Evolutionary conservation across 805 yeast species (phyloP).

Genomic region (Kuraishia capsulata): DNA sequence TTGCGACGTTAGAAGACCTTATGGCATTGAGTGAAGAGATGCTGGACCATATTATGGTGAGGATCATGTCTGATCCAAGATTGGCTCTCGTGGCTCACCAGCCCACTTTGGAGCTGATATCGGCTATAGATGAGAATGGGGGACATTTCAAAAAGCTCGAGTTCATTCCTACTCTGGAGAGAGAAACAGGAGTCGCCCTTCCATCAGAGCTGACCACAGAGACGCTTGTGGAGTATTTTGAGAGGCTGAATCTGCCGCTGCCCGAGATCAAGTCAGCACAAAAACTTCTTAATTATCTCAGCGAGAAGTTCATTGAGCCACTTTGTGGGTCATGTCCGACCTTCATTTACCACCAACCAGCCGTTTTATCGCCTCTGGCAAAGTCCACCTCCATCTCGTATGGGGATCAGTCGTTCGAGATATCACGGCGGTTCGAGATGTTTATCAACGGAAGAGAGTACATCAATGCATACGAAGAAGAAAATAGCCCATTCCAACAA

Average conservation of each 20-base stretch:
- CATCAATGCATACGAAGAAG: slow-evolving; percentile 94
- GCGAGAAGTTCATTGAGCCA: slow-evolving; percentile 57
- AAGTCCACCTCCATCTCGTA: slow-evolving; percentile 40
- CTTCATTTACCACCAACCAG: slow-evolving; percentile 76
- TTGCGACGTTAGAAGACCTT: slow-evolving; percentile 54
- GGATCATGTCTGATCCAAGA: slow-evolving; percentile 5
- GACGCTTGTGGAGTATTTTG: slow-evolving; percentile 30
- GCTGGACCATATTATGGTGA: not conserved
- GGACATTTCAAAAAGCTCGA: slow-evolving; percentile 39
- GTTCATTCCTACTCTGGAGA: slow-evolving; percentile 57
- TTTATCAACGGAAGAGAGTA: slow-evolving; percentile 75
- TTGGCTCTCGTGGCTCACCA: slow-evolving; percentile 11
- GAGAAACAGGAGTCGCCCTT: slow-evolving; percentile 34
- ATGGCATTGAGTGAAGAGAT: slow-evolving; percentile 50
- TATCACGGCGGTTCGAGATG: slow-evolving; percentile 74
- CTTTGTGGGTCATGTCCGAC: slow-evolving; percentile 51
- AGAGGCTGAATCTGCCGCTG: slow-evolving; percentile 21
- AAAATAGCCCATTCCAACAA: slow-evolving; percentile 78
- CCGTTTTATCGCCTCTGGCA: slow-evolving; percentile 78
- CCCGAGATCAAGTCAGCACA: slow-evolving; percentile 40
- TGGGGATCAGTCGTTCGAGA: slow-evolving; percentile 22
- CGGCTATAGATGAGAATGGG: slow-evolving; percentile 8
- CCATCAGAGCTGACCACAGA: slow-evolving; percentile 35
- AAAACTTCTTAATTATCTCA: slow-evolving; percentile 56
- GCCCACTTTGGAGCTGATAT: slow-evolving; percentile 11